Evolutionary conservation across 2,329 filamentous ascomycete genomes (phyloP).

Genomic region (Penicillium palitans): DNA sequence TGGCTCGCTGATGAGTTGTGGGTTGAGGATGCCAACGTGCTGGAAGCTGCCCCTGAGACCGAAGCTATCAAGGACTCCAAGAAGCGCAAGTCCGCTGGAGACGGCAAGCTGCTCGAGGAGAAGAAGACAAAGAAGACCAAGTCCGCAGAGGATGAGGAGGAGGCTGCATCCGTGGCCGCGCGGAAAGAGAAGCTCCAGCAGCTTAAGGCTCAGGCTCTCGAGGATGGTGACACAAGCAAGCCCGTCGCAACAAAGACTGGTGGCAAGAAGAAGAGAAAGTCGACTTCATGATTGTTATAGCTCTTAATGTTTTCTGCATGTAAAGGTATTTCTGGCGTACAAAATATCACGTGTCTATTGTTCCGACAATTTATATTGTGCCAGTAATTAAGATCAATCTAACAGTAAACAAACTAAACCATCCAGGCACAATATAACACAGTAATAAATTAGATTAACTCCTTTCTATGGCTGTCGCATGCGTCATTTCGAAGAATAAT

Average conservation of each 20-base stretch:
- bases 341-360: conserved; percentile 36
- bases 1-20: conserved; percentile 93
- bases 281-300: conserved; percentile 35
- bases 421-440: background rate
- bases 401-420: background rate
- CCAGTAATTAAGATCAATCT: background rate
- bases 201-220: conserved; percentile 50
- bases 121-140: conserved; percentile 46
- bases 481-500: conserved; percentile 6
- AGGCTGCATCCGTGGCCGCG: conserved; percentile 35
- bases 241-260: conserved; percentile 19
- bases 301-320: conserved; percentile 35
- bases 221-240: conserved; percentile 41
- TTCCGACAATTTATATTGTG: conserved; percentile 10
- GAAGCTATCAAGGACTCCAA: conserved; percentile 53
- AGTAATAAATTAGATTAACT: background rate
- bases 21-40: conserved; percentile 73
- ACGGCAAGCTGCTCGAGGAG: conserved; percentile 35
- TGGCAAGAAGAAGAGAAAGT: conserved; percentile 45
- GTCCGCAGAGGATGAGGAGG: conserved; percentile 41
- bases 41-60: conserved; percentile 50
- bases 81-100: conserved; percentile 49
- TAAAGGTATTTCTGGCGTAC: conserved; percentile 36
- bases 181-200: conserved; percentile 52
- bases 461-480: background rate